Conservation (phyloP, 192 early-diverging fungal genomes). For the Diversispora epigaea region DNA sequence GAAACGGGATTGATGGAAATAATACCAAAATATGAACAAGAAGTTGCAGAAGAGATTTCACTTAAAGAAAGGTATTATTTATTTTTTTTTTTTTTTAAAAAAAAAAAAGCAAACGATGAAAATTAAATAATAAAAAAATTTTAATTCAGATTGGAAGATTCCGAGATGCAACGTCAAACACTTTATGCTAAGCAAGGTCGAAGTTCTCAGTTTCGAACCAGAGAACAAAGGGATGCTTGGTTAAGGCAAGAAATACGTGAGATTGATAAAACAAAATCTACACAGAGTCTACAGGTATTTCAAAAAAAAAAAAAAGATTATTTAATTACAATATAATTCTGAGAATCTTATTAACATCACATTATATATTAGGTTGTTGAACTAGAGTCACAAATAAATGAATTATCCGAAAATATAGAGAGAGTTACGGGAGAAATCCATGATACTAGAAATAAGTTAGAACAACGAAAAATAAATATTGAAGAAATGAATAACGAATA, state of each 20-base stretch:
- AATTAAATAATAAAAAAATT: too few relatives aligned
- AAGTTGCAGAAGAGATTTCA: conserved; percentile 55
- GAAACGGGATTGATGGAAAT: conserved; percentile 65
- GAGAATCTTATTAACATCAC: background rate
- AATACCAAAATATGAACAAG: conserved; percentile 63
- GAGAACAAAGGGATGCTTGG: conserved; percentile 78
- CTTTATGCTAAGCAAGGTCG: conserved; percentile 88
- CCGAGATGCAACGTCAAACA: conserved; percentile 69
- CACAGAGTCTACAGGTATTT: conserved; percentile 57
- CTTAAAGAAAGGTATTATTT: conserved; percentile 27
- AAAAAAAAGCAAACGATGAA: too few relatives aligned
- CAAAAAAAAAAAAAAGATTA: conserved; percentile 36
- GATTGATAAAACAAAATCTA: conserved; percentile 52
- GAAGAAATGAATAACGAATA: conserved; percentile 45
- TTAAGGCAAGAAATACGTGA: conserved; percentile 69
- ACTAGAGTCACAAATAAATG: conserved; percentile 42
- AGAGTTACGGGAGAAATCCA: conserved; percentile 40
- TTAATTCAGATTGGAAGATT: conserved; percentile 51
- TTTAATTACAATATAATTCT: background rate
- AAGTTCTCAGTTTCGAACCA: conserved; percentile 69
- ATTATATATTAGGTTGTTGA: conserved; percentile 29
- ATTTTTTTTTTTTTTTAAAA: background rate
- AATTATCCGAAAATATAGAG: conserved; percentile 31
- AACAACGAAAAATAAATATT: conserved; percentile 43
- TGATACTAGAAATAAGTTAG: conserved; percentile 38